Evolutionary conservation across 768 basidiomycete species (phyloP).

Genomic region (Baorangia bicolor): DNA sequence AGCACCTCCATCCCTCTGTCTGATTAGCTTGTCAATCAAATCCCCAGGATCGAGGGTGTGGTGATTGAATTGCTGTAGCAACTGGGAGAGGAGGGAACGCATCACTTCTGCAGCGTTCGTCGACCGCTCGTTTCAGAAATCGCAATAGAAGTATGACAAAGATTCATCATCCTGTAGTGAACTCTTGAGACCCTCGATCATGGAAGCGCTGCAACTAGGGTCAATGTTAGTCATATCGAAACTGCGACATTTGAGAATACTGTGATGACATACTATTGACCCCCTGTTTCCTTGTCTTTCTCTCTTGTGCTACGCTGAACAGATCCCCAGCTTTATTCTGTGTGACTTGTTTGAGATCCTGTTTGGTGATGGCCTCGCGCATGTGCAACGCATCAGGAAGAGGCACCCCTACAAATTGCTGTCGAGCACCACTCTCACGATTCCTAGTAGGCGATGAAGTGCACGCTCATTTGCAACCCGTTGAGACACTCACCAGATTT

Average conservation of each 20-base stretch:
- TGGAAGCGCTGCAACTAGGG: conserved; percentile 2
- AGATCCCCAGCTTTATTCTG: no score
- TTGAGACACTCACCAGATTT: conserved; percentile 9
- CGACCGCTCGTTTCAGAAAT: conserved; percentile 14
- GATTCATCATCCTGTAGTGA: not conserved
- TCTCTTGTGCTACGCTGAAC: not conserved
- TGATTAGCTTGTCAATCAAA: not conserved
- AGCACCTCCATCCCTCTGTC: no score
- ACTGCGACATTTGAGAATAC: not conserved
- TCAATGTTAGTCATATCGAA: not conserved
- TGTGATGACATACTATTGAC: not conserved
- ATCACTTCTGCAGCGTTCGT: conserved; percentile 10
- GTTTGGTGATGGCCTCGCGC: not conserved
- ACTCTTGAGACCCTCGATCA: conserved; percentile 6
- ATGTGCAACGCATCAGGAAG: no score
- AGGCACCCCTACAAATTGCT: no score
- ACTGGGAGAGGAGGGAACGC: conserved; percentile 18
- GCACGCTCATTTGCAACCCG: accelerated
- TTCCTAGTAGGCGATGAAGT: not conserved
- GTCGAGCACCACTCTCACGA: not conserved
- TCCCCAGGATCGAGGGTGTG: not conserved
- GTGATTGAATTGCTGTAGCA: not conserved
- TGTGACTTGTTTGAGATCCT: no score
- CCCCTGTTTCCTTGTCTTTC: not conserved
- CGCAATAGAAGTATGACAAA: conserved; percentile 20